These are phyloP conservation scores for Zalaria sp. DNA, from an alignment of 2,329 filamentous ascomycete genomes.

Conservation along the genomic window DNA sequence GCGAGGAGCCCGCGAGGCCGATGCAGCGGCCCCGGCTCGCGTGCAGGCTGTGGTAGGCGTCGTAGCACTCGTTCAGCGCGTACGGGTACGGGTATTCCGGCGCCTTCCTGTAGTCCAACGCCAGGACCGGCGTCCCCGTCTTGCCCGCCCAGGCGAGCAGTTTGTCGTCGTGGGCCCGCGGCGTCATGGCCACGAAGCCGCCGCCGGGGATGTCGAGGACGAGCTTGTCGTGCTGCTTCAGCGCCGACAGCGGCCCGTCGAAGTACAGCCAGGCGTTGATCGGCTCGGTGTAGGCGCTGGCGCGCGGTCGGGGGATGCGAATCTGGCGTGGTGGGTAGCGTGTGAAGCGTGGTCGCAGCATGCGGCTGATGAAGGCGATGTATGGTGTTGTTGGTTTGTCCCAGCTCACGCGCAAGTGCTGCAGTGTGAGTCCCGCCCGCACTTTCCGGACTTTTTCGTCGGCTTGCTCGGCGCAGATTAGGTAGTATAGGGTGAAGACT, in stretches of 20 bases:
- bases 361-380: constrained; percentile 53
- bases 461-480: constrained; percentile 82
- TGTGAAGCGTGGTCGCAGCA: constrained; percentile 59
- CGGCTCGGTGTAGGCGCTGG: constrained; percentile 71
- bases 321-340: constrained; percentile 65
- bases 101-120: constrained; percentile 80
- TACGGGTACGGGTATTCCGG: constrained; percentile 77
- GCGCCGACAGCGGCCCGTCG: constrained; percentile 66
- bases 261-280: constrained; percentile 87
- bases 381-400: constrained; percentile 90
- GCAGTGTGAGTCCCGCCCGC: constrained; percentile 70
- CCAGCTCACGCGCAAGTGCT: constrained; percentile 87
- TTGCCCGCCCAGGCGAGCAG: constrained; percentile 83
- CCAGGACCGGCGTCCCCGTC: constrained; percentile 76
- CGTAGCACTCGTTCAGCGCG: constrained; percentile 75
- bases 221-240: constrained; percentile 63
- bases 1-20: constrained; percentile 52
- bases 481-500: constrained; percentile 77
- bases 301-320: constrained; percentile 65
- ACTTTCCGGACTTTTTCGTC: constrained; percentile 95
- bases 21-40: constrained; percentile 60
- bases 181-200: constrained; percentile 93
- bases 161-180: constrained; percentile 88
- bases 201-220: constrained; percentile 86
- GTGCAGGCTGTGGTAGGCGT: constrained; percentile 65